Evolutionary conservation across 169 alveolate species (phyloP).

Genomic region (Eimeria mitis): DNA sequence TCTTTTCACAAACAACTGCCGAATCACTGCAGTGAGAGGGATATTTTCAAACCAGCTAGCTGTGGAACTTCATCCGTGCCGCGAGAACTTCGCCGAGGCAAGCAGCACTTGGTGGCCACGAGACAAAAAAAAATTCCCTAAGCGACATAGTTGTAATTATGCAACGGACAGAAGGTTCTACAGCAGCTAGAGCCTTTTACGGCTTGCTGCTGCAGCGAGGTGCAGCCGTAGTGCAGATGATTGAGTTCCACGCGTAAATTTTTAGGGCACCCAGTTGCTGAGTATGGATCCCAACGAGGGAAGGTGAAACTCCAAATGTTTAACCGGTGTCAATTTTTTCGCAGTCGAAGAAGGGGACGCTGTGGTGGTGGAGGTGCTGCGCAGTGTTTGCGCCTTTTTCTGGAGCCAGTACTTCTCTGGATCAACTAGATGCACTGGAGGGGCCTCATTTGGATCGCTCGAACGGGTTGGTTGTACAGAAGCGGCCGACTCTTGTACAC

Average conservation of each 20-base stretch:
- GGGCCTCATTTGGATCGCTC: background rate
- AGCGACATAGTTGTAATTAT: background rate
- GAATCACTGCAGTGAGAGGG: background rate
- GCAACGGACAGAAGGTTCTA: background rate
- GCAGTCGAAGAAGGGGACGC: background rate
- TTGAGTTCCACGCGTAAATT: background rate
- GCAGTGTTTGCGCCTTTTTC: conserved; percentile 44
- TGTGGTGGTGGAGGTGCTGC: conserved; percentile 56
- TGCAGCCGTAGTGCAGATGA: background rate
- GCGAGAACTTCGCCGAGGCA: background rate
- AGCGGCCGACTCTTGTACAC: conserved; percentile 28
- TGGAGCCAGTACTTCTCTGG: conserved; percentile 61
- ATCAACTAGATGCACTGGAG: conserved; percentile 35
- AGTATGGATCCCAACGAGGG: conserved; percentile 24
- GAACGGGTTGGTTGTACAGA: conserved; percentile 10
- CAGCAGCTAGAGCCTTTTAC: background rate
- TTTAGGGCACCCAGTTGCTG: conserved; percentile 47
- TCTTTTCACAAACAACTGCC: background rate
- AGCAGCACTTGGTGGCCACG: background rate
- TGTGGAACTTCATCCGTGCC: background rate
- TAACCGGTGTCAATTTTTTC: background rate
- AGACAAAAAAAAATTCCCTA: background rate
- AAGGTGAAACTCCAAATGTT: background rate
- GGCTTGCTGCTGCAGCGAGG: background rate
- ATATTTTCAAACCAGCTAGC: background rate